Base-by-base conservation (phyloP, 2,329 filamentous ascomycete genomes). In the Nakataea oryzae region DNA sequence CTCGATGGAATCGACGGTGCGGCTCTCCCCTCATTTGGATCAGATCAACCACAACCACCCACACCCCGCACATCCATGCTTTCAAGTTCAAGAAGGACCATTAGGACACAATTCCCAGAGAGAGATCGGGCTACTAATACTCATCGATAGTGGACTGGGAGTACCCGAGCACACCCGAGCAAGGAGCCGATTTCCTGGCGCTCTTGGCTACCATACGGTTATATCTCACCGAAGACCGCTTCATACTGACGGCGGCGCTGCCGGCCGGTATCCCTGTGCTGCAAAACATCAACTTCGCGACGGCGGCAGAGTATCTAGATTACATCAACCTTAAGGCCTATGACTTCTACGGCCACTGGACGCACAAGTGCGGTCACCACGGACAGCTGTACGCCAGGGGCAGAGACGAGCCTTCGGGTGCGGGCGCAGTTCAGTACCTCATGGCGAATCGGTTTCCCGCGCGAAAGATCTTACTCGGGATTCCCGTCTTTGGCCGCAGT, bases 301-400 rank as follows among this genome's bases (percentile, higher is more conserved):
- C 79, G 62, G 83, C 86, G 13, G 81, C 86, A 59, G 75, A 82
- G 57, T 86, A 89, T 67, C 78, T 95, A 47, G 89, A 93, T 72
- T 81, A 87, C 65, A 76, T 95, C 71, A 93, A 93, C 71, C 76
- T 95, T 47, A 91, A 89, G 83, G 84, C 89, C 1, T 95, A 92
- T 73, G 90, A 95, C 72, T 90, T 93, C 69, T 86, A 83, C 29
- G 89, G 90, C 1, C 78, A 84, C 3, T 93, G 89, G 89, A 83
- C 82, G 1, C 71, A 77, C 32, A 81, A 81, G 63, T 84, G 84
- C 57, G 90, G 89, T 8, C 88, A 93, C 71, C 90, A 93, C 62
- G 84, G 89, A 5, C 89, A 92, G 70, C 82, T 95, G 1, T 90
- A 86, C 69, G 77, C 85, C 1, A 81, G 85, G 63, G 76, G 73